Evolutionary conservation across 345 rosid species (phyloP), one percentile per base, ranked within the genome.

Genomic region (Garcia nutans): DNA sequence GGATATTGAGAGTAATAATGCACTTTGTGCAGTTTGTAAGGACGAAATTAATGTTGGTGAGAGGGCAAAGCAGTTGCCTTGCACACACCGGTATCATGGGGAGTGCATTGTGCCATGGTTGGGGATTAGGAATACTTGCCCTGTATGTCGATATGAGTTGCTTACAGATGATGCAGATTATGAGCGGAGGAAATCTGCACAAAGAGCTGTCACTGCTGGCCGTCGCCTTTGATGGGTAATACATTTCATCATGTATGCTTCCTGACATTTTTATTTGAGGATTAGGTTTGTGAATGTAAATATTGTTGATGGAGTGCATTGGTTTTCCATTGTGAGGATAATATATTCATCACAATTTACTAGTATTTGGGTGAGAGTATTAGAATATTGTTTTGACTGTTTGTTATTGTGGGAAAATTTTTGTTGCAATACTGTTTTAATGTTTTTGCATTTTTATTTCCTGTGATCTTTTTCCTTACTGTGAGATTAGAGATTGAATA

Each of bases 31-130:
- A 0, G 91, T 95, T 59, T 95, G 99, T 65, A 93, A 87, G 87
- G 97, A 95, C 67, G 97, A 90, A 8, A 71, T 93, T 73, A 65
- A 62, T 68, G 80, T 82, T 28, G 90, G 90, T 49, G 93, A 91
- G 82, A 84, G 78, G 69, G 92, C 81, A n/a, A 88, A 82, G 77
- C 90, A 78, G 87, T 85, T 95, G 80, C 99, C 99, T 17, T 93
- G 97, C 78, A 70, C 73, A 54, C 99, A 95, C 81, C 69, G 84
- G 76, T 95, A 90, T 81, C 99, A 95, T 78, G 89, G 90, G 22
- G 91, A 91, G 6, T 95, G 99, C 82, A 95, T 95, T 58, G 23
- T 89, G 28, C 94, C 92, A 9, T 95, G 99, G 99, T 86, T 95
- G 45, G 78, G 80, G 60, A 89, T 93, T n/a, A 87, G 96, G 86